Conservation (phyloP, 1,284 basidiomycete genomes). For the Boletellus sp. region DNA sequence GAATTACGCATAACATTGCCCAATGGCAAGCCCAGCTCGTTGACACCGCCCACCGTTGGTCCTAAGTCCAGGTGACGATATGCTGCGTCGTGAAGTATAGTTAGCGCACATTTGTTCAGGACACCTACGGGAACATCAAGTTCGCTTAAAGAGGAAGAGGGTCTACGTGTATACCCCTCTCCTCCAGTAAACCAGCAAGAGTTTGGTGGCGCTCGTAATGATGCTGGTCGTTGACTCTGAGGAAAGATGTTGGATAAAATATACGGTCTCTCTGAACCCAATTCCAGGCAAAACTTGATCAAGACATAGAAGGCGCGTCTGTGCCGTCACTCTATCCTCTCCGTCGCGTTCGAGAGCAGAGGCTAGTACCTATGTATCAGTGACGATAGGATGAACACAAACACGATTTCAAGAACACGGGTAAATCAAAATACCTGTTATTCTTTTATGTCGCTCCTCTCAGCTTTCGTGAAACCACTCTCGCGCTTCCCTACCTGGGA, state of each 20-base stretch:
- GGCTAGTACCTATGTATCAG: background rate
- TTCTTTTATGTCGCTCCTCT: too few relatives aligned
- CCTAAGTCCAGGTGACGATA: slow-evolving; percentile 40
- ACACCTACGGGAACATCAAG: slow-evolving; percentile 32
- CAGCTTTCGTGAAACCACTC: background rate
- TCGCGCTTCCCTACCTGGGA: background rate
- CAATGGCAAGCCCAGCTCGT: slow-evolving; percentile 46
- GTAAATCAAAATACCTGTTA: too few relatives aligned
- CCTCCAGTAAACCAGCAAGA: too few relatives aligned
- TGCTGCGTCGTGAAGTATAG: slow-evolving; percentile 38
- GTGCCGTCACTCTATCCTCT: background rate
- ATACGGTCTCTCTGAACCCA: slow-evolving; percentile 7
- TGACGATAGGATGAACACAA: background rate
- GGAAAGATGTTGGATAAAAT: background rate
- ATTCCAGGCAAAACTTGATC: slow-evolving; percentile 1
- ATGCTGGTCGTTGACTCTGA: background rate
- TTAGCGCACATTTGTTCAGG: slow-evolving; percentile 38
- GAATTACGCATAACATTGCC: slow-evolving; percentile 38
- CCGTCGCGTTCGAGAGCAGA: background rate
- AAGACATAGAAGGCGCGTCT: slow-evolving; percentile 2
- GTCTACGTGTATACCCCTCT: too few relatives aligned
- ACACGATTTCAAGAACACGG: background rate
- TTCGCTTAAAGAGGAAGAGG: background rate
- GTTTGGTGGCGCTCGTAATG: background rate
- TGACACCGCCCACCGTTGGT: slow-evolving; percentile 44